These are phyloP conservation scores for Colletotrichum eleusines DNA, from an alignment of 2,329 filamentous ascomycete species.

Conservation along the genomic window DNA sequence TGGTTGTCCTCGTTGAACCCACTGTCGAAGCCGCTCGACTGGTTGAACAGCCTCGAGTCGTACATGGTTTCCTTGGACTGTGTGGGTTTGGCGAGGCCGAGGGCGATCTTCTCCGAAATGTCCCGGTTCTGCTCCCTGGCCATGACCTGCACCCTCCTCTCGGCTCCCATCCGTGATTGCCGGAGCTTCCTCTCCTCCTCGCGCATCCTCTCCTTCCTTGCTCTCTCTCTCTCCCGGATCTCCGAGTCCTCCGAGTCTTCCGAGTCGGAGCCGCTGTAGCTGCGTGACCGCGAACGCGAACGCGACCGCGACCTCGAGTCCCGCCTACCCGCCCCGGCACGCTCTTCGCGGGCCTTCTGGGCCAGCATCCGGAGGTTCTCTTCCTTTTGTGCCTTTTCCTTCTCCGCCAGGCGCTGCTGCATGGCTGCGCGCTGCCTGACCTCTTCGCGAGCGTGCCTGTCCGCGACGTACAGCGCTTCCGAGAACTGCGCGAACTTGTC, in stretches of 20 bases:
- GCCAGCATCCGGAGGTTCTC: conserved; percentile 89
- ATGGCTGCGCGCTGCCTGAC: conserved; percentile 92
- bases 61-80: conserved; percentile 95
- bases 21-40: conserved; percentile 87
- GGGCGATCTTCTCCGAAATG: conserved; percentile 95
- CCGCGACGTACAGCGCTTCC: conserved; percentile 93
- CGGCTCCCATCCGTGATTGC: conserved; percentile 95
- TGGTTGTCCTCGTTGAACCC: conserved; percentile 98
- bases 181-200: conserved; percentile 92
- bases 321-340: conserved; percentile 65
- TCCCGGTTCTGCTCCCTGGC: conserved; percentile 96
- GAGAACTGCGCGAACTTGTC: conserved; percentile 98
- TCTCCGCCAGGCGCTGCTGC: conserved; percentile 96
- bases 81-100: conserved; percentile 94
- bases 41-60: conserved; percentile 95
- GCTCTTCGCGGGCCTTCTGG: conserved; percentile 91
- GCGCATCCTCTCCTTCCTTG: conserved; percentile 80
- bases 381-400: conserved; percentile 95
- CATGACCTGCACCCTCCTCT: conserved; percentile 91
- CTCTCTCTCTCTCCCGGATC: conserved; percentile 79
- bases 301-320: conserved; percentile 52
- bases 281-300: conserved; percentile 59
- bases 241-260: conserved; percentile 73
- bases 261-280: conserved; percentile 66
- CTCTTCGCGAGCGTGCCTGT: conserved; percentile 94